These are phyloP conservation scores for Globisporangium paddicum DNA, from an alignment of 352 stramenopile genomes.

Conservation along the genomic window DNA sequence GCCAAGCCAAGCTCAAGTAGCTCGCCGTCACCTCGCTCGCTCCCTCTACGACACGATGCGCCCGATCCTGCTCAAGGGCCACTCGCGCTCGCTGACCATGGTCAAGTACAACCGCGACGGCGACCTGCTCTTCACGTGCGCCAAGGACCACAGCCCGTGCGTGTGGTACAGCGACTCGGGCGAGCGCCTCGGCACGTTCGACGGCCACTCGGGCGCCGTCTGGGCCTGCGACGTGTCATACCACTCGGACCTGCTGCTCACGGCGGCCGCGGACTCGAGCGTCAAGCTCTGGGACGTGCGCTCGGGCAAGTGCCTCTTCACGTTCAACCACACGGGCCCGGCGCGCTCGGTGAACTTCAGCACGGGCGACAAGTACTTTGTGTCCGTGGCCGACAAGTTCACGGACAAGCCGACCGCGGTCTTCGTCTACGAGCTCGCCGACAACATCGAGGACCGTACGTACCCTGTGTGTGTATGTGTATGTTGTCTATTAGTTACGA, in stretches of 20 bases:
- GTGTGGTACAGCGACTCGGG: slow-evolving; percentile 97
- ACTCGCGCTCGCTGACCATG: slow-evolving; percentile 98
- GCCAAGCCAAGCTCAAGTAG: no score
- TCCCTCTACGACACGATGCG: slow-evolving; percentile 59
- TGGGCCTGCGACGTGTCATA: slow-evolving; percentile 95
- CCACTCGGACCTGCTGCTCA: slow-evolving; percentile 93
- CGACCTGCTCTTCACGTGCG: slow-evolving; percentile 97
- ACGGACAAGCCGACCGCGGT: slow-evolving; percentile 71
- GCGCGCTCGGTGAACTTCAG: slow-evolving; percentile 85
- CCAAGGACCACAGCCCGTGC: slow-evolving; percentile 94
- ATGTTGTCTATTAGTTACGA: not conserved
- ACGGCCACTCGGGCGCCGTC: slow-evolving; percentile 96
- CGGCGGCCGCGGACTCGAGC: slow-evolving; percentile 93
- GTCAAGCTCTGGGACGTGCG: slow-evolving; percentile 91
- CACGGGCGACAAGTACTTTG: slow-evolving; percentile 81
- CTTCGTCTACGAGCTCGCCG: slow-evolving; percentile 77
- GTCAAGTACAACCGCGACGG: slow-evolving; percentile 99
- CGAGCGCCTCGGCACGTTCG: slow-evolving; percentile 95
- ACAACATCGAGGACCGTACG: slow-evolving; percentile 60
- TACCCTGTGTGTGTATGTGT: slow-evolving; percentile 3
- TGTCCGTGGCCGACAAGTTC: slow-evolving; percentile 84
- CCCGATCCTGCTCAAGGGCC: slow-evolving; percentile 98
- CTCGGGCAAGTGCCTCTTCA: slow-evolving; percentile 86
- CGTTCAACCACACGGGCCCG: slow-evolving; percentile 78
- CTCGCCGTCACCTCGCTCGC: no score